Base-by-base conservation (phyloP, 352 stramenopile genomes). In the Pythium periplocum region DNA sequence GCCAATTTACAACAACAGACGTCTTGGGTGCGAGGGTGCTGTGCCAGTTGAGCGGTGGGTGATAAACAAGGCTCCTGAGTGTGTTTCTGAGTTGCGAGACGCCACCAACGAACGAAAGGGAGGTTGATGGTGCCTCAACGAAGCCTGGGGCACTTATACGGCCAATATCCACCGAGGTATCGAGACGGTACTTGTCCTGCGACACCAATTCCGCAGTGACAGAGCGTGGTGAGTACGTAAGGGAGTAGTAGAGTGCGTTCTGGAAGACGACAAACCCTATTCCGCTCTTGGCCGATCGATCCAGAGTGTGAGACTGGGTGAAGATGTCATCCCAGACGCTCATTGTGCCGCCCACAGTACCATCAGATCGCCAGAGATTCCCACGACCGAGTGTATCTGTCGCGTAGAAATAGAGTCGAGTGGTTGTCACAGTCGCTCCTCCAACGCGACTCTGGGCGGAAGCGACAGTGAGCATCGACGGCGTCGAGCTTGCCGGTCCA, bases 31-130 rank as follows among this genome's bases (percentile, higher is more conserved):
- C 55, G 3, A 48, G 40, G n/a, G 54, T 55, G 6, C 57, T 48
- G 8, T 86, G 79, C 74, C 76, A 89, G 55, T 86, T 86, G 40
- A 65, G 62, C 8, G 69, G 64, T 6, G 73, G 63, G 10, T 66
- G 41, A 37, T 69, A 89, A 26, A 72, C 42, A 10, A 85, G 31
- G 4, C 52, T 56, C 8, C 32, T 47, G 3, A 81, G 53, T 6
- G 54, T 36, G n/a, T 52, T 50, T 31, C 55, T 17, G 32, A 79
- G 60, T 6, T 56, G 51, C 2, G 38, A 11, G 6, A 53, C 52
- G 4, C 58, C 65, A 11, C 61, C 69, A 10, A 51, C 44, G 3
- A 60, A 33, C 0, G 12, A 42, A 10, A 67, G 38, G 1, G 45
- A 55, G 1, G 43, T 38, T 6, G 44, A 49, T 4, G 32, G 17